phyloP scores from a whole-genome alignment of 768 basidiomycete genomes.

The Obba rivulosa region DNA sequence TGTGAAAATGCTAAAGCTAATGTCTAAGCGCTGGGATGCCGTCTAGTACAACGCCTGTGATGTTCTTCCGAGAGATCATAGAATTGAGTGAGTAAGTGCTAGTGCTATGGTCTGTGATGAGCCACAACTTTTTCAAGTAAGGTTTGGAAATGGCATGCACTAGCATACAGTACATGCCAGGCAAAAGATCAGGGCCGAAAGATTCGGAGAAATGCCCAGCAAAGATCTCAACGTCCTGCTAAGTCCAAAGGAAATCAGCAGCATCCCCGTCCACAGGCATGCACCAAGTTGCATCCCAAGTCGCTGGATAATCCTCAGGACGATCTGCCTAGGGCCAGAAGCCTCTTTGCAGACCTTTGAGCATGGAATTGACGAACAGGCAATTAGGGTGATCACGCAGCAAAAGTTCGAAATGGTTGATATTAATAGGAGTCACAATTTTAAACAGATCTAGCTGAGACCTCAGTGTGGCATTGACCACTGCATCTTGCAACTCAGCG shows the following conservation, averaged over 20 bases:
- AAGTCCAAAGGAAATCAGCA: background rate
- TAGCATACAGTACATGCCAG: conserved; percentile 39
- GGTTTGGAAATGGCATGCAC: conserved; percentile 34
- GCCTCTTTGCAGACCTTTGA: conserved; percentile 26
- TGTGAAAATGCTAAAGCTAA: background rate
- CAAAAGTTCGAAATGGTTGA: conserved; percentile 23
- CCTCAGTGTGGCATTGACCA: conserved; percentile 18
- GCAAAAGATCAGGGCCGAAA: conserved; percentile 32
- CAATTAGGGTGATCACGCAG: conserved; percentile 33
- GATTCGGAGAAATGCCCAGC: conserved; percentile 15
- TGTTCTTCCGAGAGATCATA: background rate
- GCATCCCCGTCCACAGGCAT: background rate
- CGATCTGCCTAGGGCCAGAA: conserved; percentile 42
- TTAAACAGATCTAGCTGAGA: conserved; percentile 28
- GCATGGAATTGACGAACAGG: conserved; percentile 30
- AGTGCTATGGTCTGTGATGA: conserved; percentile 36
- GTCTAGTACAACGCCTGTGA: conserved; percentile 3
- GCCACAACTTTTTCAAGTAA: conserved; percentile 26
- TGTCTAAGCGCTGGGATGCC: conserved; percentile 6
- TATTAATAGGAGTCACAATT: conserved; percentile 33
- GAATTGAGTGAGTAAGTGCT: conserved; percentile 32
- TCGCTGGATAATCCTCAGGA: conserved; percentile 20
- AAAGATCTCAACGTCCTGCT: conserved; percentile 12
- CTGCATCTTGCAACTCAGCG: conserved; percentile 8
- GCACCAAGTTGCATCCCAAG: background rate